Percentiles rank a stretch among this genome's conserved stretches.
These are phyloP conservation scores for Mortierella sp. DNA, from an alignment of 371 early-diverging fungal species.

Conservation along the genomic window DNA sequence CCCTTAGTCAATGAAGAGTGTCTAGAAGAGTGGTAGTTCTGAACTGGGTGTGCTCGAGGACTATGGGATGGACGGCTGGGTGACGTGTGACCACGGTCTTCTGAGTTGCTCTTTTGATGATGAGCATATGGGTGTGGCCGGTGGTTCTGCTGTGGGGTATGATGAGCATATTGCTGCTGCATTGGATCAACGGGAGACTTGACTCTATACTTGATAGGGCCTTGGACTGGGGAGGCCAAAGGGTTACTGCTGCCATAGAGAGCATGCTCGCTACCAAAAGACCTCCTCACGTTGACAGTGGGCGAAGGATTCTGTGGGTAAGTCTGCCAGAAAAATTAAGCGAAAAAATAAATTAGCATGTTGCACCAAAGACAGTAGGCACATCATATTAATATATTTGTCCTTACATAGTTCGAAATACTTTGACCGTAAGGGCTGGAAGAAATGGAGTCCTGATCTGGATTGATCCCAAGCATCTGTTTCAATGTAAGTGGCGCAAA, in stretches of 20 bases:
- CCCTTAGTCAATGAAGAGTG: constrained; percentile 10
- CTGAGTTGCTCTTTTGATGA: constrained; percentile 30
- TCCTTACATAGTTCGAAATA: constrained; percentile 29
- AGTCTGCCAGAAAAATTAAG: background rate
- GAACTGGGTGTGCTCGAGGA: constrained; percentile 11
- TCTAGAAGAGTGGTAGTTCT: background rate
- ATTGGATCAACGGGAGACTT: constrained; percentile 27
- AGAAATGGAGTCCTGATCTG: constrained; percentile 27
- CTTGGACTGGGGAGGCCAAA: constrained; percentile 24
- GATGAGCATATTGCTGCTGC: constrained; percentile 17
- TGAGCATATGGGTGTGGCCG: constrained; percentile 31
- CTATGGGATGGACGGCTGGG: constrained; percentile 18
- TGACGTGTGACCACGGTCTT: constrained; percentile 30
- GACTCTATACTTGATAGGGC: constrained; percentile 23
- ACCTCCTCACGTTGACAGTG: constrained; percentile 10
- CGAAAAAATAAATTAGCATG: too few species aligned
- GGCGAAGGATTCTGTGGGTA: constrained; percentile 18
- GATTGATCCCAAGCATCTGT: constrained; percentile 45
- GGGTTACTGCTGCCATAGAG: constrained; percentile 9
- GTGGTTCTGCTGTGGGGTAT: constrained; percentile 18
- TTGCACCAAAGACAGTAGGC: too few species aligned
- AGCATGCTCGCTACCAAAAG: constrained; percentile 12
- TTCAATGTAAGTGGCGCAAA: background rate
- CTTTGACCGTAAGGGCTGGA: constrained; percentile 7
- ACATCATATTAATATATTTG: background rate